Evolutionary conservation across 805 yeast species (phyloP), one percentile per base, ranked within the genome.

Genomic region (Clavispora santaluciae): DNA sequence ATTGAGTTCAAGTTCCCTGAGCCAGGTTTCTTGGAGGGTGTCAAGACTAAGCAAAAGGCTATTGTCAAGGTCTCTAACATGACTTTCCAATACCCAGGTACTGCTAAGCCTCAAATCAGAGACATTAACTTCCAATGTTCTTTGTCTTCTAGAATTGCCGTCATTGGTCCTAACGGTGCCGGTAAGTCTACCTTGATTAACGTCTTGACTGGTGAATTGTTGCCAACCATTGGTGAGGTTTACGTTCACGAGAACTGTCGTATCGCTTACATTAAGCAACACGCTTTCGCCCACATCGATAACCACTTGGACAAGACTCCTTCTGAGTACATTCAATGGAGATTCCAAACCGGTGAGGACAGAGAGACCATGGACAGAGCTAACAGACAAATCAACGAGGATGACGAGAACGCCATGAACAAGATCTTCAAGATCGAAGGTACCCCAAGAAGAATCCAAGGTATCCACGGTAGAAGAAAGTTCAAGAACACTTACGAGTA

Each of bases 271-370:
- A 90, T 93, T 64, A 93, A 93, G 80, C 99, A 93, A 79, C 99
- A 95, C 74, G 99, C 99, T 73, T 93, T 93, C 69, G 98, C 98
- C 55, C 99, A 93, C 75, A 91, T 93, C 66, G 99, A 95, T 75
- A 81, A 86, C 69, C 99, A 93, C 72, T 81, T 91, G 72, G 99
- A 93, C 83, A 87, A 86, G 83, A 93, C 99, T 66, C 99, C 99
- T 68, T 89, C 97, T 64, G 99, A 93, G 81, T 93, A 93, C 80
- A 93, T 93, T 63, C 99, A 93, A 80, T 93, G 99, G 99, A 93
- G 99, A 85, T 93, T 91, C 97, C 99, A 93, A 81, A 93, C 99
- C 69, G 99, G 99, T 90, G 99, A 93, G 81, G 99, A 93, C 76
- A 89, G 99, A 80, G 99, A 93, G 81, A 93, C 99, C 76, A 93